phyloP scores from a whole-genome alignment of 2,329 filamentous ascomycete species.

The Scedosporium boydii region DNA sequence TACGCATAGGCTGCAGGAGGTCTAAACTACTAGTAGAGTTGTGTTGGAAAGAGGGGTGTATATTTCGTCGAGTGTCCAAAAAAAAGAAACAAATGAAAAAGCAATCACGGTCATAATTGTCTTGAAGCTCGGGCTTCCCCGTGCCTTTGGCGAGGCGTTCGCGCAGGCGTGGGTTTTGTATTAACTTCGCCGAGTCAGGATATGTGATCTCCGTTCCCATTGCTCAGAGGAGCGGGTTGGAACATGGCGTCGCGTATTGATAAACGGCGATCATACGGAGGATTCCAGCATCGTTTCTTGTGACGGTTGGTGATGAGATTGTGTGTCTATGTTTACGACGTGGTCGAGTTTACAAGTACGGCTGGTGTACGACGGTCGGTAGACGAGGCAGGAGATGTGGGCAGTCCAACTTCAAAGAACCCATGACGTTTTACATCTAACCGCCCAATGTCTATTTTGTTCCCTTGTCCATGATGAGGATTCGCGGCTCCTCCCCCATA shows the following conservation, averaged over 20 bases:
- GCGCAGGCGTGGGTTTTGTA: no score
- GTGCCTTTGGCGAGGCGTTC: neutral
- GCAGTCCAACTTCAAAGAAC: no score
- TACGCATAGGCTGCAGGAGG: neutral
- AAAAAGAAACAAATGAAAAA: neutral
- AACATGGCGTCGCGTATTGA: neutral
- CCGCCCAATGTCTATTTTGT: no score
- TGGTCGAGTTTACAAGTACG: no score
- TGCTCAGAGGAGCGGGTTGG: neutral
- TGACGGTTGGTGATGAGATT: neutral
- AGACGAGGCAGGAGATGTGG: no score
- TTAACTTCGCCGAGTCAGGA: neutral
- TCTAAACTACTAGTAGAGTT: neutral
- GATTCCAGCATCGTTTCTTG: neutral
- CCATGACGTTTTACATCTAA: no score
- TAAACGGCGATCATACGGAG: neutral
- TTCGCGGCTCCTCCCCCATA: neutral
- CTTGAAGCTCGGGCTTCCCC: neutral
- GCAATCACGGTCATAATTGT: neutral
- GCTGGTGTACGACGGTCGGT: no score
- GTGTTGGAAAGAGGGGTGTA: neutral
- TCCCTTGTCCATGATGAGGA: neutral
- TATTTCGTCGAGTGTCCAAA: neutral
- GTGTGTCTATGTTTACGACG: no score
- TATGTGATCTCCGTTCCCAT: neutral